phyloP scores from a whole-genome alignment of 768 basidiomycete genomes.

The Rubroboletus pulcherrimus region DNA sequence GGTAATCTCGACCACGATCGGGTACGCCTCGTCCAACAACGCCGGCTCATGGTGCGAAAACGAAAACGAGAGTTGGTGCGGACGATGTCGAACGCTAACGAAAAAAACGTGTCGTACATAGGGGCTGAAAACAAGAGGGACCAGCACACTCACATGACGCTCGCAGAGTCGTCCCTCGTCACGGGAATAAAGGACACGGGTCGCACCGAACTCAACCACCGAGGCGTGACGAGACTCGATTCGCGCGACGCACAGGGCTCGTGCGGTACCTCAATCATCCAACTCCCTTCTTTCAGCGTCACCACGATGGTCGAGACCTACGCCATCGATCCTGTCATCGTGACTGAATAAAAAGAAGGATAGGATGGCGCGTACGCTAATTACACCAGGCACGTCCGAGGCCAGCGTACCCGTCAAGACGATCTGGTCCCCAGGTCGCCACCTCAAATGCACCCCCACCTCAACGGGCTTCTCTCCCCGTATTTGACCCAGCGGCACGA shows the following conservation, averaged over 20 bases:
- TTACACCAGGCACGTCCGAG: slow-evolving; percentile 44
- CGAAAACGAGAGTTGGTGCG: slow-evolving; percentile 53
- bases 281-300: slow-evolving; percentile 55
- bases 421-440: slow-evolving; percentile 49
- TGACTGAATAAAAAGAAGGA: background rate
- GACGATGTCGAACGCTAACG: slow-evolving; percentile 56
- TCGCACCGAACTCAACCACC: slow-evolving; percentile 58
- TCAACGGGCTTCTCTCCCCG: slow-evolving; percentile 32
- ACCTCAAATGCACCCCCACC: slow-evolving; percentile 48
- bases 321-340: background rate
- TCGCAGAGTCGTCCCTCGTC: slow-evolving; percentile 42
- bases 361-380: slow-evolving; percentile 46
- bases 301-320: slow-evolving; percentile 45
- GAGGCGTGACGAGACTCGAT: slow-evolving; percentile 28
- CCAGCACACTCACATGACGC: slow-evolving; percentile 42
- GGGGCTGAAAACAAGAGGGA: background rate
- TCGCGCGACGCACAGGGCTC: slow-evolving; percentile 39
- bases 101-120: slow-evolving; percentile 2
- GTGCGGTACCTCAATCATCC: slow-evolving; percentile 65
- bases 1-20: slow-evolving; percentile 63
- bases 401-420: slow-evolving; percentile 60
- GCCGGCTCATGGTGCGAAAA: slow-evolving; percentile 65
- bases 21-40: slow-evolving; percentile 77
- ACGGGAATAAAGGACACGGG: slow-evolving; percentile 54
- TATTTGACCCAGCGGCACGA: slow-evolving; percentile 45